Evolutionary conservation across 2,329 filamentous ascomycete species (phyloP), one percentile per base, ranked within the genome.

Genomic region (Colletotrichum phormii): DNA sequence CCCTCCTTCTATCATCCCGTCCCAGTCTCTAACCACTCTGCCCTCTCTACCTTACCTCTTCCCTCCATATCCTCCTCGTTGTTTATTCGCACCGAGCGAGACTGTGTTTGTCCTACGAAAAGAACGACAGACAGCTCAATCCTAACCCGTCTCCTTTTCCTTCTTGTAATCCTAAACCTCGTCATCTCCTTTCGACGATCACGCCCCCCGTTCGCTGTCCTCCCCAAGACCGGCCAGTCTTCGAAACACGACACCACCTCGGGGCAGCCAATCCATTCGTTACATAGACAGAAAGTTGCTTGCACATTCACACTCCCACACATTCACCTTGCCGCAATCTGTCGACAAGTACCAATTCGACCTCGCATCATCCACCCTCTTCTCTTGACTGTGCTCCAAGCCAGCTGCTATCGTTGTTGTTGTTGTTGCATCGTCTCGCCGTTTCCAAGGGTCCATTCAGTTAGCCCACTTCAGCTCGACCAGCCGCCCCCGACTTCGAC

Each of bases 151-250:
- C 68, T 67, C 58, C 67, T 58, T 58, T 66, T 67, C 62, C 42
- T 59, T 65, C 67, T 66, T 65, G 71, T 72, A 72, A 72, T 72
- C 70, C 66, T 72, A 72, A 72, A 64, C 35, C 60, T 71, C 71
- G 71, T 72, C 71, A 64, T 42, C 71, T 64, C 66, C 55, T 72
- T 72, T 70, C 22, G 71, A 70, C 66, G 66, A 72, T 70, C 71
- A 72, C 66, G 46, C 57, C 51, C 67, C 42, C 42, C 42, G 61
- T 71, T 73, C 62, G 61, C 67, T 67, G 71, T 55, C 67, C 63
- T 55, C 54, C 57, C 37, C 60, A 49, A 49, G 49, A 68, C 62
- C 62, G 68, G 60, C 70, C 58, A 58, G 49, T 62, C 63, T 59
- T 42, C 71, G 67, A 73, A 71, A 73, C 71, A 72, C 71, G 49